Percentiles rank a stretch among this genome's conserved stretches.
Conservation (phyloP, 164 flowering plant genomes). For the Vitis rotundifolia region DNA sequence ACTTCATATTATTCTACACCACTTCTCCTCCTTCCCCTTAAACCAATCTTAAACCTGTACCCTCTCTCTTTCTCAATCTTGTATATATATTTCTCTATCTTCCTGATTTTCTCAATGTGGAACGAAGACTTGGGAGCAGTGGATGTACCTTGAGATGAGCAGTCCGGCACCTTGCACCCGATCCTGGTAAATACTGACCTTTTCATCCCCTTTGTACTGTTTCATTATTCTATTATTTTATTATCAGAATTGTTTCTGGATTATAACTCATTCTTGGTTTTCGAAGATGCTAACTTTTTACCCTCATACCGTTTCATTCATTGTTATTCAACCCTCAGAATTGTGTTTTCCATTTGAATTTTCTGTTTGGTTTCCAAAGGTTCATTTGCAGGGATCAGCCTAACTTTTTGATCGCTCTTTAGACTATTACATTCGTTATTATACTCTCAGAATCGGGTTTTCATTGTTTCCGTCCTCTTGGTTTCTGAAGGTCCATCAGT, state of each 20-base stretch:
- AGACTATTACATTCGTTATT: too few relatives aligned
- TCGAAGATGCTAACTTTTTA: neutral
- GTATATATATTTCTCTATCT: neutral
- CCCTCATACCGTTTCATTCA: too few relatives aligned
- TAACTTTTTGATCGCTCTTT: too few relatives aligned
- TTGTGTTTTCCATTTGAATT: neutral
- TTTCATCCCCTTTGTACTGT: neutral
- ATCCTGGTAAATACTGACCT: conserved; percentile 44
- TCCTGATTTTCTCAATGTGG: neutral
- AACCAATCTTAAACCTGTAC: conserved; percentile 1
- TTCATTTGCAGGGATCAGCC: too few relatives aligned
- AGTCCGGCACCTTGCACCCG: conserved; percentile 44
- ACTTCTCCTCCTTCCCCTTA: neutral
- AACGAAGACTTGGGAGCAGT: neutral
- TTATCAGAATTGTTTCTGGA: neutral
- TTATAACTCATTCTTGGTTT: neutral
- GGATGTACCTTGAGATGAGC: conserved; percentile 24
- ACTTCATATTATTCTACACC: conserved; percentile 39
- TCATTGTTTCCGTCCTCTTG: neutral
- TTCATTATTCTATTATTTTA: neutral
- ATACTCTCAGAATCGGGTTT: too few relatives aligned
- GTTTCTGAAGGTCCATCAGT: conserved; percentile 60
- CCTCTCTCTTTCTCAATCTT: neutral
- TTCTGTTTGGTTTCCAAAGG: too few relatives aligned
- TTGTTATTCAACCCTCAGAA: neutral